Base-by-base conservation (phyloP, 768 basidiomycete species). In the Termitomyces sp. region DNA sequence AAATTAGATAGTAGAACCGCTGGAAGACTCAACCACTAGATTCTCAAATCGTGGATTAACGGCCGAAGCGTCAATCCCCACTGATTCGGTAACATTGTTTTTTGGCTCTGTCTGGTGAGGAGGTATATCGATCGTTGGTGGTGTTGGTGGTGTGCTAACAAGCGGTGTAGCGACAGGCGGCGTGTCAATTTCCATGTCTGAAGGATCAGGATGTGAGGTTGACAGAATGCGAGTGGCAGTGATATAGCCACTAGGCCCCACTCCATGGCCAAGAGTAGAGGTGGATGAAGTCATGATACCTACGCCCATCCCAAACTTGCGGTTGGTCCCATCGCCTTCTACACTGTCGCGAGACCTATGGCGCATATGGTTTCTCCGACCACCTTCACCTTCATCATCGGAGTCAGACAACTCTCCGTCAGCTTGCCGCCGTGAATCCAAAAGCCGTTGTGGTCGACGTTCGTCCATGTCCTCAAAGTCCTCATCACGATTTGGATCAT, bases 361-460 rank as follows among this genome's bases (percentile, higher is more conserved):
- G 38, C 75, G 74, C 9, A 80, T 74, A 57, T 86, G 85, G 63
- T 94, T 80, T 57, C 87, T 78, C 55, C 94, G 81, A 1, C 87
- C 91, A 46, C 92, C 94, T 64, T 90, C 89, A 18, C 93, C 95
- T 72, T 99, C 97, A 68, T 99, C 97, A 62, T 99, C 97, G 1
- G 97, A 98, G 70, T 99, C 97, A 7, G 94, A 97, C 13, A 97
- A 79, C 66, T 95, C 92, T 22, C 88, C 90, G 41, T 96, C 93
- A 5, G 81, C 83, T 68, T 94, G 94, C 60, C 89, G 79, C 24
- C 87, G 79, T 24, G 86, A 81, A 68, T 99, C 96, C 35, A 94
- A 81, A 9, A 93, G 71, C 16, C 87, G 82, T 63, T 82, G 83
- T 24, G 89, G 86, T 62, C 90, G 81, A 51, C 95, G 83, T 11